Base-by-base conservation (phyloP, 1,284 basidiomycete species). In the Termitomyces sp. region DNA sequence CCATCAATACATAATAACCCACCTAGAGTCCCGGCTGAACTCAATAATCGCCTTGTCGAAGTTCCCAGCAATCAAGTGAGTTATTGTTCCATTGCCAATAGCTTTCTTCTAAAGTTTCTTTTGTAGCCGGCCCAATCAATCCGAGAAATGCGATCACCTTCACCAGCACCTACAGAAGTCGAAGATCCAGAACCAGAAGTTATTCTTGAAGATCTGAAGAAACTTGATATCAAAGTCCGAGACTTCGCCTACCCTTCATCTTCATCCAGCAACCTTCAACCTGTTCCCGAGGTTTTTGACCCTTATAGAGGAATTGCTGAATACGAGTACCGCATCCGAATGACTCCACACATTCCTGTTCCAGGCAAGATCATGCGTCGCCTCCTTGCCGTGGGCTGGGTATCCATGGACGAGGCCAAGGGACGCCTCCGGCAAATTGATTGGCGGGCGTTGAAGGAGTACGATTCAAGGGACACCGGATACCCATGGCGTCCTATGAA, bases 361-460 rank as follows among this genome's bases (percentile, higher is more conserved):
- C 59, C 69, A 1, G 81, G 79, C 5, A 77, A 74, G 60, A 63
- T 68, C 13, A 64, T 82, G 8, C 73, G 75, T 13, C 70, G 79
- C 41, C 67, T 84, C 8, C 62, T 83, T 7, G 70, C 75, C 40
- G 62, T 78, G 9, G 71, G 73, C 12, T 83, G 80, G 77, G 66
- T 84, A 12, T 70, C 70, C 8, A 60, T 66, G 51, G 67, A 68
- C 38, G 76, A 78, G 46, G 72, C 76, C 7, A 54, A 68, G 26
- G 59, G 58, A 34, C 66, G 77, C 31, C 78, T 77, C 63, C 59
- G 65, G 15, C 54, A 61, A 12, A 73, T 72, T 55, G 81, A 84
- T 54, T 68, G 70, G 58, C 69, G 73, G 36, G 71, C 68, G 6
- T 60, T 82, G 39, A 54, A 67, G 13, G 66, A 62, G 21, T 76